phyloP scores from a whole-genome alignment of 306 rosid species.

The Begonia fuchsioides region DNA sequence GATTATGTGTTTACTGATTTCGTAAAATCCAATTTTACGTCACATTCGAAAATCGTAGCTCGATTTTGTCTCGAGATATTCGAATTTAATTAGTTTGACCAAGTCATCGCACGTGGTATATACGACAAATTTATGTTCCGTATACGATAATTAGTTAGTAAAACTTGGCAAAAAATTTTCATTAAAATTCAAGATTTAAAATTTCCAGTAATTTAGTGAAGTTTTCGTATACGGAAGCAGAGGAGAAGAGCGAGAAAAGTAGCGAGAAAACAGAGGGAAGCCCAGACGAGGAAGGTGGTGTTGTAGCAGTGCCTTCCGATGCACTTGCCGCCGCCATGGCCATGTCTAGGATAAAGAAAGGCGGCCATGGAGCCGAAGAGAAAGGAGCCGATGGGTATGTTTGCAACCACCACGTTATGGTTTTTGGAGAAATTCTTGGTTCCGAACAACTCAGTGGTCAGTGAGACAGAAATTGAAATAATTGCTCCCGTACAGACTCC shows the following conservation, averaged over 20 bases:
- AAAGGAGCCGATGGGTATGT: conserved; percentile 70
- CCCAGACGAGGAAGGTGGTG: conserved; percentile 54
- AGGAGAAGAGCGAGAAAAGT: conserved; percentile 37
- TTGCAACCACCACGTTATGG: conserved; percentile 70
- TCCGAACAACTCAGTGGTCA: conserved; percentile 68
- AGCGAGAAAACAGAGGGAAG: conserved; percentile 40
- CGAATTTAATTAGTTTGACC: too few species aligned
- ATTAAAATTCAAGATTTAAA: too few species aligned
- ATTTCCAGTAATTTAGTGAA: too few species aligned
- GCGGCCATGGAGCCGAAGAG: conserved; percentile 46
- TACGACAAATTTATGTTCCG: too few species aligned
- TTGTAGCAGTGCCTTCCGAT: conserved; percentile 54
- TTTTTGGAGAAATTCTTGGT: conserved; percentile 51
- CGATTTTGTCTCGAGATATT: too few species aligned
- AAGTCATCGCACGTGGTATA: too few species aligned
- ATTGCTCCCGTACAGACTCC: conserved; percentile 76
- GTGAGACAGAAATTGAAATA: conserved; percentile 52
- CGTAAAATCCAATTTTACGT: too few species aligned
- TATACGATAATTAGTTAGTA: too few species aligned
- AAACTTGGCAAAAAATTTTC: too few species aligned
- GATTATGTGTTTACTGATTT: too few species aligned
- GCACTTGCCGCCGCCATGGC: conserved; percentile 35
- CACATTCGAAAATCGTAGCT: too few species aligned
- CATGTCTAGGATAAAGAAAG: conserved; percentile 28
- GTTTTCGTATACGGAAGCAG: conserved; percentile 39